Evolutionary conservation across 108 stramenopile species (phyloP).

Genomic region (Cyclotella sp.): DNA sequence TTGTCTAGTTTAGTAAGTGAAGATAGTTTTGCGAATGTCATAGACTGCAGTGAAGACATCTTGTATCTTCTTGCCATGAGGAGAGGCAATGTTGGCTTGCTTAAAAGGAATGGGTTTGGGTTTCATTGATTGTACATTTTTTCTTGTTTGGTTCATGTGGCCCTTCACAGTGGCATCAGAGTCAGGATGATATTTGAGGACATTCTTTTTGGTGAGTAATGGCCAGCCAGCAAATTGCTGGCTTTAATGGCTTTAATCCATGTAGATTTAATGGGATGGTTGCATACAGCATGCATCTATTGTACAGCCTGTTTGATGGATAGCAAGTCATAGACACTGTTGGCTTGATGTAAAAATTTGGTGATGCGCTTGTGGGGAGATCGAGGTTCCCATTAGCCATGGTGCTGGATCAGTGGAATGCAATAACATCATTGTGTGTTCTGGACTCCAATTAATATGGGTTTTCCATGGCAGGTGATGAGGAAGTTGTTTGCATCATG

Average conservation of each 20-base stretch:
- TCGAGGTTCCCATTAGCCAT: no score
- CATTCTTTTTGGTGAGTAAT: background rate
- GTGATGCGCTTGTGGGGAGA: no score
- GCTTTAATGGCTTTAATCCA: slow-evolving; percentile 21
- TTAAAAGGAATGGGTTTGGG: background rate
- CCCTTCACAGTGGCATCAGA: background rate
- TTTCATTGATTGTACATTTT: background rate
- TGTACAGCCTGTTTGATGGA: background rate
- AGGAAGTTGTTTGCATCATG: background rate
- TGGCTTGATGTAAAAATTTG: background rate
- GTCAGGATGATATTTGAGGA: background rate
- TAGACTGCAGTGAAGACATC: background rate
- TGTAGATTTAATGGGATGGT: slow-evolving; percentile 8
- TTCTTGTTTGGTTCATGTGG: background rate
- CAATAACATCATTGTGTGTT: background rate
- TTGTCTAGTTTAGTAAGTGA: background rate
- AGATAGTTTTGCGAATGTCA: background rate
- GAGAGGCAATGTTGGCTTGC: background rate
- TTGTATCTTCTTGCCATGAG: background rate
- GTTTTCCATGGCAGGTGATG: background rate
- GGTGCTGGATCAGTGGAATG: background rate
- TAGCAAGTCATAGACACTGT: slow-evolving; percentile 5
- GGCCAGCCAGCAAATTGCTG: background rate
- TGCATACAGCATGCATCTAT: background rate
- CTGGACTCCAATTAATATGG: background rate